Base-by-base conservation (phyloP, 2,329 filamentous ascomycete genomes). In the Neonectria punicea region DNA sequence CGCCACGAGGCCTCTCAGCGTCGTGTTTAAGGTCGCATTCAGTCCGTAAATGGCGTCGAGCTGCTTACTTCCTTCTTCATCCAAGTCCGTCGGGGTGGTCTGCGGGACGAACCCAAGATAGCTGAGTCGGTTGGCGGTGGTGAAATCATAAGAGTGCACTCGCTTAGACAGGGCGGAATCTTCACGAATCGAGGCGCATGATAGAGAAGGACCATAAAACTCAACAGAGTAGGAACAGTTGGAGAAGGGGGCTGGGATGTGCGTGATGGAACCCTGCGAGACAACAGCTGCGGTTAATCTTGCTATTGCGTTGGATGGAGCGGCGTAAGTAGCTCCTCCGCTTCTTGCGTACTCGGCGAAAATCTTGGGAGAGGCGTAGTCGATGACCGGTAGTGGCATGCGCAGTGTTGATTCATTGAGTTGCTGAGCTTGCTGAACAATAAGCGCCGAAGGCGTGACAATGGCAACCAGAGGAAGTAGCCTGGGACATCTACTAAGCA, bases 151-250 rank as follows among this genome's bases (percentile, higher is more conserved):
- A 0, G 3, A 2, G 2, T 3, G 4, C 0, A 64, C 1, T 1
- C 32, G 30, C 1, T 41, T 20, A 7, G 28, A 32, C 30, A 65
- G 16, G 6, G 50, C 11, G 1, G 53, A 1, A 13, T 62, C 57
- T 0, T 9, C 3, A 1, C 44, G 53, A 0, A 6, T 9, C 1
- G 13, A 1, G 8, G 0, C 10, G 13, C 66, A 68, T 1, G 50
- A 61, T 0, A 68, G 30, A 1, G 49, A 36, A 9, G 65, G 66
- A 0, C 65, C 66, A 1, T 61, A 36, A 6, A 62, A 62, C 0
- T 65, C 16, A 2, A 61, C 5, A 1, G 44, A 9, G 1, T 68
- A 67, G 4, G 65, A 67, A 0, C 61, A 65, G 2, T 67, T 68
- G 0, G 66, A 57, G 5, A 56, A 68, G 0, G 66, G 66, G 4